Evolutionary conservation across 345 rosid genomes (phyloP).

Genomic region (Lepidium sativum): DNA sequence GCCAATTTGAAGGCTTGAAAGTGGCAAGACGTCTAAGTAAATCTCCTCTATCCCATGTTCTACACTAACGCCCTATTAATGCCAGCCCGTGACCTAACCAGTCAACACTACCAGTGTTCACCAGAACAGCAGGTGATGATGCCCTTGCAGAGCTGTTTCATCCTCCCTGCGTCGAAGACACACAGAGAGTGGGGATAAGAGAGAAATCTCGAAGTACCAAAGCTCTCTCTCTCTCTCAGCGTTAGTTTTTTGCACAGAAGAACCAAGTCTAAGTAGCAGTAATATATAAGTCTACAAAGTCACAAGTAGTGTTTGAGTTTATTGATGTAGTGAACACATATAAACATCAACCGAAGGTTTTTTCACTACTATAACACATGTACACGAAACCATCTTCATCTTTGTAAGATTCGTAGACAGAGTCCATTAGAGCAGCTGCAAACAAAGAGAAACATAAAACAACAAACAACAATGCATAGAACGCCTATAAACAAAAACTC

Average conservation of each 20-base stretch:
- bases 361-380: constrained; percentile 30
- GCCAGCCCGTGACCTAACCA: constrained; percentile 67
- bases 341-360: constrained; percentile 19
- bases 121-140: constrained; percentile 74
- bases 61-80: constrained; percentile 59
- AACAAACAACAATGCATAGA: neutral
- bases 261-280: neutral
- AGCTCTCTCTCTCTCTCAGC: too few relatives aligned
- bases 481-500: neutral
- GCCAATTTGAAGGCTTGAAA: constrained; percentile 88
- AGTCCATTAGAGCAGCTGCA: constrained; percentile 65
- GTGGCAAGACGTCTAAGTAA: constrained; percentile 89
- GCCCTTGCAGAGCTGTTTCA: constrained; percentile 92
- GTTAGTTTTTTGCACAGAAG: neutral
- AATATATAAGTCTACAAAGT: constrained; percentile 7
- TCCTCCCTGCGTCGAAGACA: too few relatives aligned
- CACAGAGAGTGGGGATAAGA: too few relatives aligned
- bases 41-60: constrained; percentile 98
- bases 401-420: constrained; percentile 60
- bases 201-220: too few relatives aligned
- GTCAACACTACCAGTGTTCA: constrained; percentile 61
- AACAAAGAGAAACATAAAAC: neutral
- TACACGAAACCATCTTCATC: constrained; percentile 87
- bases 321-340: neutral
- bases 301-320: neutral